Percentiles rank a stretch among this genome's conserved stretches.
phyloP scores from a whole-genome alignment of 345 rosid genomes.

The Capsella bursapastoris region DNA sequence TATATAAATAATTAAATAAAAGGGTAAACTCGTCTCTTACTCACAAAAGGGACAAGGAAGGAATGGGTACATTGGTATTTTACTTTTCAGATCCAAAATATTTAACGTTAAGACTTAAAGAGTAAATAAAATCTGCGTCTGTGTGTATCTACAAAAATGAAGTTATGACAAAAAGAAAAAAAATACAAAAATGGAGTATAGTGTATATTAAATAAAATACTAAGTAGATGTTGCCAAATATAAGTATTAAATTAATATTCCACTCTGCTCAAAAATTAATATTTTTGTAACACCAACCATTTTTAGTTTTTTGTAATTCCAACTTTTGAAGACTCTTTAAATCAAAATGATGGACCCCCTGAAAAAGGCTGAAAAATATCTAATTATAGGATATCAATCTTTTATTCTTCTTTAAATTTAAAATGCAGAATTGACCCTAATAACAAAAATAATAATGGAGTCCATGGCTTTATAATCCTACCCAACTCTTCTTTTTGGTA shows the following conservation, averaged over 20 bases:
- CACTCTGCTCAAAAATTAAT: constrained; percentile 29
- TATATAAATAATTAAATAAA: not conserved
- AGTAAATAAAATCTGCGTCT: constrained; percentile 15
- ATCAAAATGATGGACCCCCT: constrained; percentile 39
- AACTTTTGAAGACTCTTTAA: constrained; percentile 38
- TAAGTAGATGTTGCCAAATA: constrained; percentile 19
- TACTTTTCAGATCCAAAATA: constrained; percentile 9
- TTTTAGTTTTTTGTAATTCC: constrained; percentile 9
- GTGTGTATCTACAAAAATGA: not conserved
- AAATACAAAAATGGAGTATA: too few species aligned
- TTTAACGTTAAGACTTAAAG: constrained; percentile 3
- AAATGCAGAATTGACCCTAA: constrained; percentile 33
- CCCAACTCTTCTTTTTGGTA: constrained; percentile 2
- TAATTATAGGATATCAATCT: constrained; percentile 27
- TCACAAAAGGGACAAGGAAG: not conserved
- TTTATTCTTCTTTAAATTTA: constrained; percentile 39
- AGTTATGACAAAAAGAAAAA: too few species aligned
- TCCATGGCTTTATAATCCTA: constrained; percentile 10
- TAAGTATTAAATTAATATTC: constrained; percentile 20
- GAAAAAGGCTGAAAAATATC: constrained; percentile 42
- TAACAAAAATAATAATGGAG: not conserved
- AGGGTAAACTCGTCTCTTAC: constrained; percentile 5
- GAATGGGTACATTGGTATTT: constrained; percentile 23
- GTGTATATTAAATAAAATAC: not conserved
- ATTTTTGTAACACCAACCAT: constrained; percentile 34